Percentiles rank a stretch among this genome's conserved stretches.
Evolutionary conservation across 2,329 filamentous ascomycete species (phyloP).

Genomic region (Cladosporium sp.): DNA sequence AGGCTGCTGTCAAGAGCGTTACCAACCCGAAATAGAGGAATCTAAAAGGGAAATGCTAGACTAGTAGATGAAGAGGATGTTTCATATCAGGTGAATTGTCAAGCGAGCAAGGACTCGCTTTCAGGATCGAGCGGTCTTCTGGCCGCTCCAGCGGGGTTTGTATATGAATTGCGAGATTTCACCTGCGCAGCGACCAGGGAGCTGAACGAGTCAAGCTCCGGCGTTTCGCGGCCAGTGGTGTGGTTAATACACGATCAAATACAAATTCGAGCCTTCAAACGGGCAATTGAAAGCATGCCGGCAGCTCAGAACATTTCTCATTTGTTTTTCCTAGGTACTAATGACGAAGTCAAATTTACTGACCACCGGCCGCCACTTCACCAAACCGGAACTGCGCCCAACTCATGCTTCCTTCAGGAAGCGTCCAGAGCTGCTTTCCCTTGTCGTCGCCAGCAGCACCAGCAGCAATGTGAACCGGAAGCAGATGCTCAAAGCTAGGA

Average conservation of each 20-base stretch:
- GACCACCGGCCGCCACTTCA: conserved; percentile 4
- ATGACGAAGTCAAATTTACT: background rate
- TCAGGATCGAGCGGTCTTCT: no score
- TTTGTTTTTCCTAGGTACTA: no score
- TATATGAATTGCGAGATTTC: conserved; percentile 5
- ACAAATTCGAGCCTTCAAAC: background rate
- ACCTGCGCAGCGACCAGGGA: background rate
- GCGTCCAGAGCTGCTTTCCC: conserved; percentile 29
- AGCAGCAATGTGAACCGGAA: conserved; percentile 50
- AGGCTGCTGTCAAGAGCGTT: conserved; percentile 12
- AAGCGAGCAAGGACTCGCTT: no score
- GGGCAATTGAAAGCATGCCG: no score
- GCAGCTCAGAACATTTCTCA: no score
- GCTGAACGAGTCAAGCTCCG: background rate
- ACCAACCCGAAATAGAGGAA: conserved; percentile 11
- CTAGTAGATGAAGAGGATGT: background rate
- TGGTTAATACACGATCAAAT: conserved; percentile 7
- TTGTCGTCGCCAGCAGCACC: conserved; percentile 29
- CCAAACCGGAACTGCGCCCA: conserved; percentile 33
- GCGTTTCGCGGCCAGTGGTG: no score
- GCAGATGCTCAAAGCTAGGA: conserved; percentile 57
- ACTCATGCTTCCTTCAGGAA: conserved; percentile 30
- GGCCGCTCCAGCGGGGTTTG: background rate
- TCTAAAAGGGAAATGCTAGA: conserved; percentile 1
- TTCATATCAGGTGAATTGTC: no score